phyloP scores from a whole-genome alignment of 768 basidiomycete genomes.

The Rhizopogon salebrosus region DNA sequence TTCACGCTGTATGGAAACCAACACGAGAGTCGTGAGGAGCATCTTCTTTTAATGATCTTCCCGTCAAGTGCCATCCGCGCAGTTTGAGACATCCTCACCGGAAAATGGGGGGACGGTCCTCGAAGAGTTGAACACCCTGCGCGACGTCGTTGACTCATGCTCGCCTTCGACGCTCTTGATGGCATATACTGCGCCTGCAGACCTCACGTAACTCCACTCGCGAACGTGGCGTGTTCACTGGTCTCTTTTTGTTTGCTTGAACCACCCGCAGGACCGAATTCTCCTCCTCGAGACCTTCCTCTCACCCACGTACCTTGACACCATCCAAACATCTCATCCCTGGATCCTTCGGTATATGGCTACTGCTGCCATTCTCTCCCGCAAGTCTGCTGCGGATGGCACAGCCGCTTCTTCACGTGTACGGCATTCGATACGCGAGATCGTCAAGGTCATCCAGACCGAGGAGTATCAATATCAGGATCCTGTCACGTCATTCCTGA shows the following conservation, averaged over 20 bases:
- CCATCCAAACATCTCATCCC: constrained; percentile 92
- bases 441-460: constrained; percentile 90
- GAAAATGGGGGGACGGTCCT: constrained; percentile 94
- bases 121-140: constrained; percentile 92
- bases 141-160: constrained; percentile 85
- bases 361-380: constrained; percentile 87
- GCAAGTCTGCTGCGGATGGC: constrained; percentile 57
- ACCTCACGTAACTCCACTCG: constrained; percentile 84
- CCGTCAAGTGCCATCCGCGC: constrained; percentile 96
- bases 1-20: constrained; percentile 99
- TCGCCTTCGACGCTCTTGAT: constrained; percentile 46
- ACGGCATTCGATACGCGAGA: constrained; percentile 83
- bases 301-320: constrained; percentile 94
- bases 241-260: constrained; percentile 98
- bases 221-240: constrained; percentile 97
- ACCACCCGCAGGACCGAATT: constrained; percentile 87
- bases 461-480: constrained; percentile 97
- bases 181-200: constrained; percentile 52
- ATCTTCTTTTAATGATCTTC: constrained; percentile 98
- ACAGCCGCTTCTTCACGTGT: constrained; percentile 61
- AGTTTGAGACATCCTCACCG: constrained; percentile 96
- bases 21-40: constrained; percentile 97
- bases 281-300: constrained; percentile 96
- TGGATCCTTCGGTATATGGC: constrained; percentile 95
- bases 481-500: constrained; percentile 89